phyloP scores from a whole-genome alignment of 257 asterid species.

The Petrea volubilis region DNA sequence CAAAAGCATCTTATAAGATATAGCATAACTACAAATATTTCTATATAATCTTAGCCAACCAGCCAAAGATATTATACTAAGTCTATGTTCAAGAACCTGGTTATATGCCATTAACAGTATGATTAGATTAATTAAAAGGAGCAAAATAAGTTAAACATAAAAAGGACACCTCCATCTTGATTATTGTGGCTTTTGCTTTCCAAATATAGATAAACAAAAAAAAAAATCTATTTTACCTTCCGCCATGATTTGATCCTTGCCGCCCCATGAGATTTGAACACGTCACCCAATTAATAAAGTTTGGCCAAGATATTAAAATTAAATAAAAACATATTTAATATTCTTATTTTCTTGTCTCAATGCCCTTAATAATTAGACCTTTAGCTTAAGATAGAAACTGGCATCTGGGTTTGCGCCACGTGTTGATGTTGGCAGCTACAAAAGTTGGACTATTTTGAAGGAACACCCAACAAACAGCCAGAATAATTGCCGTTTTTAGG shows the following conservation, averaged over 20 bases:
- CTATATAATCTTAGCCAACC: too few species aligned
- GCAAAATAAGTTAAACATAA: not conserved
- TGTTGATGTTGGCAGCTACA: conserved; percentile 17
- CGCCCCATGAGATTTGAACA: conserved; percentile 12
- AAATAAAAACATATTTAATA: conserved; percentile 6
- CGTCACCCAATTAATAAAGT: not conserved
- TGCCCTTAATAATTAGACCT: conserved; percentile 24
- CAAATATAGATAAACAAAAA: conserved; percentile 12
- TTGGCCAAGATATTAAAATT: not conserved
- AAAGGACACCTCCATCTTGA: conserved; percentile 16
- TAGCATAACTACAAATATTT: too few species aligned
- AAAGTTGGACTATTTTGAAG: conserved; percentile 22
- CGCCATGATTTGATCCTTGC: not conserved
- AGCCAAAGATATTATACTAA: too few species aligned
- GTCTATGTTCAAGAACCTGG: not conserved
- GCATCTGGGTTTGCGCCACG: conserved; percentile 35
- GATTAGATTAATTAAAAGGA: not conserved
- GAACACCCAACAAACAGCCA: conserved; percentile 10
- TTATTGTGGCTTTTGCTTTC: conserved; percentile 20
- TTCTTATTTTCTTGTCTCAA: conserved; percentile 2
- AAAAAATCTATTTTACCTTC: conserved; percentile 22
- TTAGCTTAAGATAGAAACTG: conserved; percentile 27
- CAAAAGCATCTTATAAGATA: too few species aligned
- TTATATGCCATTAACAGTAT: not conserved
- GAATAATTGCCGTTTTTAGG: conserved; percentile 19